Conservation (phyloP, 108 stramenopile species). For the Aureococcus anophagefferens region DNA sequence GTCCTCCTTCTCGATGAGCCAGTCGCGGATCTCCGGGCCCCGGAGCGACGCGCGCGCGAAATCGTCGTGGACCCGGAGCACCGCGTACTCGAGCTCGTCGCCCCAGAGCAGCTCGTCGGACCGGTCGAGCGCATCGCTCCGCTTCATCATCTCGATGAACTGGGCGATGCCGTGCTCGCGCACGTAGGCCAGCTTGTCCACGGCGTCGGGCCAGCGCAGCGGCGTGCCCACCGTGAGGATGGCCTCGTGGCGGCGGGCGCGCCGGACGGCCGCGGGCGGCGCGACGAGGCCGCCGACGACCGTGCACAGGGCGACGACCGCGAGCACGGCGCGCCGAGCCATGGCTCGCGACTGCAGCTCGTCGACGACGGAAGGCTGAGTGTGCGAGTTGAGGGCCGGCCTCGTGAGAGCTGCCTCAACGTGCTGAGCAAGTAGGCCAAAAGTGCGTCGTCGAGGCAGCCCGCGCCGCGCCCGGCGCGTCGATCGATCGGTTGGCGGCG, state of each 20-base stretch:
- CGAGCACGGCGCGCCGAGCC: no score
- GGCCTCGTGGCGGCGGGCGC: slow-evolving; percentile 39
- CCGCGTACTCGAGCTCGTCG: slow-evolving; percentile 94
- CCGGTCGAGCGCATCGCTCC: slow-evolving; percentile 79
- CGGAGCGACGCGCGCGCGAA: slow-evolving; percentile 9
- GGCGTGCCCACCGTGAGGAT: slow-evolving; percentile 85
- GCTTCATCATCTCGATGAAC: slow-evolving; percentile 85
- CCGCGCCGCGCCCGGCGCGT: no score
- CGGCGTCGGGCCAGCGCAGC: slow-evolving; percentile 77
- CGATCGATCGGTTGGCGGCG: no score
- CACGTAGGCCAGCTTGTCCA: slow-evolving; percentile 70
- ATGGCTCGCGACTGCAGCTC: no score
- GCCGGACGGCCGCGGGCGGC: no score
- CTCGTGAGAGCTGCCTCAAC: no score
- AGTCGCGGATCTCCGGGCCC: slow-evolving; percentile 66
- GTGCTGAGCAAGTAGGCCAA: no score
- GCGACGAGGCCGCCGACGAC: no score
- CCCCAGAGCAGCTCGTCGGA: slow-evolving; percentile 88
- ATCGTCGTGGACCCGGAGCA: slow-evolving; percentile 72
- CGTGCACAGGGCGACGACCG: no score
- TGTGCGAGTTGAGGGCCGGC: no score
- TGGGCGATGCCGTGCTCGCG: slow-evolving; percentile 84
- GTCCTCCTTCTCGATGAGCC: slow-evolving; percentile 68
- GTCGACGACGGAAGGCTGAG: no score
- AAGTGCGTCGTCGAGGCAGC: no score